Base-by-base conservation (phyloP, 2,329 filamentous ascomycete species). In the Tricladium varicosporioides region DNA sequence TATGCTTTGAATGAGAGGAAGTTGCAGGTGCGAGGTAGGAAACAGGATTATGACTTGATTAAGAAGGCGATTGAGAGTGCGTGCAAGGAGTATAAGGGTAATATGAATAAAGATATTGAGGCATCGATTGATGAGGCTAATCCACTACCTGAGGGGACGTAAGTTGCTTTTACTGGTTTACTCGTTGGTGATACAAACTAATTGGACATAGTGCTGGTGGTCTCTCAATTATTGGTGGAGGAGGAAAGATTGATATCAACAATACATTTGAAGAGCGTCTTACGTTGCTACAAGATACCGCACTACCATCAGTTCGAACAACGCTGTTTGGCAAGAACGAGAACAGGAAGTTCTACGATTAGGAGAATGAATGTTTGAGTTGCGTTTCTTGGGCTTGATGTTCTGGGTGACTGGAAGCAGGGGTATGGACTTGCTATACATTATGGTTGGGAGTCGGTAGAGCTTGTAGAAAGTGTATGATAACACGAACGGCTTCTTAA, bases 201-300 rank as follows among this genome's bases (percentile, higher is more conserved):
- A 63, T 32, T 15, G 36, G 52, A 40, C 18, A 60, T 65, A 97
- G 94, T 69, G 82, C 92, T 59, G 94, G 94, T 59, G 94, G 94
- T 68, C 81, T 96, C 57, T 73, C 83, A 57, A 85, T 99, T 63
- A 76, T 96, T 54, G 91, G 92, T 63, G 87, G 89, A 65, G 81
- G 81, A 63, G 94, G 94, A 72, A 97, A 93, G 82, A 97, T 99
- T 72, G 92, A 96, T 69, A 93, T 99, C 75, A 92, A 97, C 83
- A 97, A 99, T 80, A 97, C 94, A 54, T 89, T 97, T 66, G 94
- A 97, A 73, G 89, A 96, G 72, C 87, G 94, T 65, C 80, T 99
- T 74, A 84, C 83, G 69, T 80, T 97, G 60, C 84, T 97, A 63
- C 88, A 96, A 76, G 86, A 87, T 56, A 89, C 89, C 65, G 89